Base-by-base conservation (phyloP, 2,329 filamentous ascomycete genomes). In the Sporothrix dimorphospora region DNA sequence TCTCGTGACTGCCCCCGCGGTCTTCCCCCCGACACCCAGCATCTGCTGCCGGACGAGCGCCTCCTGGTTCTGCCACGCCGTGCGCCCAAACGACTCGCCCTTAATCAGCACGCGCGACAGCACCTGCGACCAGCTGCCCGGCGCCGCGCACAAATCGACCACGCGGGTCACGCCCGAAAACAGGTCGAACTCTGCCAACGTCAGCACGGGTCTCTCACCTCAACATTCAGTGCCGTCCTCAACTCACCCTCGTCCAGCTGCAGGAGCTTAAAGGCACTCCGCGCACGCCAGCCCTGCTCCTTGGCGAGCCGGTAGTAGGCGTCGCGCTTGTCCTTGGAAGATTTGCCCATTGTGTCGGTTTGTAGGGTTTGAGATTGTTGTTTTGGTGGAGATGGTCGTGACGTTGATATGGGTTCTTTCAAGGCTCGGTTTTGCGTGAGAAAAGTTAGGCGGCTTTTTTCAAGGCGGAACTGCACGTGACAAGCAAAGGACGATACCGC, bases 291-390 rank as follows among this genome's bases (percentile, higher is more conserved):
- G 75, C 97, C 97, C 85, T 99, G 96, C 82, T 99, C 96, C 83
- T 99, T 99, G 21, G 96, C 96, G 9, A 99, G 92, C 70, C 96
- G 90, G 79, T 99, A 99, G 83, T 99, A 99, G 61, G 94, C 94
- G 81, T 99, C 96, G 70, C 96, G 92, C 83, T 99, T 99, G 80
- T 99, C 96, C 82, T 99, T 99, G 65, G 95, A 98, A 1, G 96
- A 97, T 81, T 98, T 98, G 1, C 94, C 94, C 94, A 97, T 82
- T 21, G 14, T 72, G 59, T 34, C 19, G 59, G 14, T n/a, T 1
- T 45, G 6, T 4, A 16, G 45, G 16, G 63, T 49, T 3, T 12
- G 12, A 1, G 14, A 9, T 11, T 16, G 40, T 4, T 7, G 11
- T 47, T 49, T 12, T 30, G n/a, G 19, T 19, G 40, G 14, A 21